Base-by-base conservation (phyloP, 306 rosid genomes). In the Ziziphus jujuba region DNA sequence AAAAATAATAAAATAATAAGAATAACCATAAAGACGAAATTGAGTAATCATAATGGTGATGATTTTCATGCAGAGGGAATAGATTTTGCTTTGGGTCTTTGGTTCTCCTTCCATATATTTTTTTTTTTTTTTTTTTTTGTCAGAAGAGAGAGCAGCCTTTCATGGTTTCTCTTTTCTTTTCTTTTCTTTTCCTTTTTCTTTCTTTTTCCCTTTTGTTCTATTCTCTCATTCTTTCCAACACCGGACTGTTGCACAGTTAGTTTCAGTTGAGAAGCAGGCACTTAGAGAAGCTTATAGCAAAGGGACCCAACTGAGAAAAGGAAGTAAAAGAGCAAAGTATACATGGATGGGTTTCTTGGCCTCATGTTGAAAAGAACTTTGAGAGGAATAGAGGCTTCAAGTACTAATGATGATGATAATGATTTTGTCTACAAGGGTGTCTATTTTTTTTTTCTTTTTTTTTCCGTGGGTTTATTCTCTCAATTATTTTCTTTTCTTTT, bases 101-200 rank as follows among this genome's bases (percentile, higher is more conserved):
- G 81, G 83, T 80, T 80, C 83, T 69, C 65, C 75, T 67, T 60
- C 69, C 33, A 28, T n/a, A n/a, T n/a, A n/a, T 28, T 28, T 28
- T 28, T 28, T 28, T 2, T 28, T 28, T 28, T 28, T 2, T 31
- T 13, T 38, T 31, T 68, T 38, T 47, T 73, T 73, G 84, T 84
- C 83, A 77, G 82, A 77, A 71, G 79, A 73, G 74, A 70, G 71
- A 70, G 87, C 91, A 84, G 83, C 87, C 90, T 84, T 88, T 84
- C 58, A 48, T 63, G 71, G 75, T 40, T 57, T 47, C 67, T 70
- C 50, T 11, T 66, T 57, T 71, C 28, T 20, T 50, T 67, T 35
- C 57, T 22, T 57, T 43, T 33, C 13, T 35, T 40, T 51, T 65
- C 40, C 28, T 66, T 54, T 78, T 72, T 53, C 47, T 31, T 61